Percentiles rank a stretch among this genome's conserved stretches.
Evolutionary conservation across 345 rosid species (phyloP).

Genomic region (Moringa oleifera): DNA sequence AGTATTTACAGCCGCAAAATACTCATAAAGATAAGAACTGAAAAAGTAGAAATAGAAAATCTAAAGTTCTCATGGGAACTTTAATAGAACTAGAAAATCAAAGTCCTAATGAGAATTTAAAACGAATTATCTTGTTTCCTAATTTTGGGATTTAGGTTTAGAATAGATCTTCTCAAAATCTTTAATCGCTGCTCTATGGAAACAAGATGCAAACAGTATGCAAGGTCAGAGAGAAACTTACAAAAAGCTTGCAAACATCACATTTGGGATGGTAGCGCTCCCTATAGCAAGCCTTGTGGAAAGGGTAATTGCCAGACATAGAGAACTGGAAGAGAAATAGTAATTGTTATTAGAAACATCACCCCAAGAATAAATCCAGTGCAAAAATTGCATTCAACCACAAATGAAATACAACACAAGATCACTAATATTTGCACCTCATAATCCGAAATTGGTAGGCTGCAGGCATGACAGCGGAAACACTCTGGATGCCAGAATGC

Average conservation of each 20-base stretch:
- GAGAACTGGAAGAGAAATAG: slow-evolving; percentile 55
- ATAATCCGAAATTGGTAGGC: slow-evolving; percentile 73
- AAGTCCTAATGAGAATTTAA: too few relatives aligned
- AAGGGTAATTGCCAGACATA: slow-evolving; percentile 74
- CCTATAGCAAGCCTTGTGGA: slow-evolving; percentile 83
- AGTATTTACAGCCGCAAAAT: too few relatives aligned
- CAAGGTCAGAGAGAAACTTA: slow-evolving; percentile 33
- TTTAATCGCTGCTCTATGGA: too few relatives aligned
- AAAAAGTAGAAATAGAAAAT: too few relatives aligned
- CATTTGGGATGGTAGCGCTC: slow-evolving; percentile 91
- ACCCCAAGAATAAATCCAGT: slow-evolving; percentile 2
- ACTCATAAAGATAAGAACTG: too few relatives aligned
- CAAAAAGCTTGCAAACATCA: slow-evolving; percentile 87
- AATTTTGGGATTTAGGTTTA: too few relatives aligned
- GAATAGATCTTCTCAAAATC: too few relatives aligned
- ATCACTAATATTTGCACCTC: slow-evolving; percentile 47
- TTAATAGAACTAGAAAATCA: too few relatives aligned
- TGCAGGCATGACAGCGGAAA: slow-evolving; percentile 79
- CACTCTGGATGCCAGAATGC: slow-evolving; percentile 95
- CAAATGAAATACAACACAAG: not conserved
- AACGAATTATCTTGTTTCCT: too few relatives aligned
- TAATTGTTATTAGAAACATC: slow-evolving; percentile 6
- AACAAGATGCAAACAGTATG: slow-evolving; percentile 1
- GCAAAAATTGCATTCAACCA: slow-evolving; percentile 7
- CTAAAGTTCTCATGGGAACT: too few relatives aligned